Conservation (phyloP, 2,329 filamentous ascomycete genomes). For the Penicillium sp. region DNA sequence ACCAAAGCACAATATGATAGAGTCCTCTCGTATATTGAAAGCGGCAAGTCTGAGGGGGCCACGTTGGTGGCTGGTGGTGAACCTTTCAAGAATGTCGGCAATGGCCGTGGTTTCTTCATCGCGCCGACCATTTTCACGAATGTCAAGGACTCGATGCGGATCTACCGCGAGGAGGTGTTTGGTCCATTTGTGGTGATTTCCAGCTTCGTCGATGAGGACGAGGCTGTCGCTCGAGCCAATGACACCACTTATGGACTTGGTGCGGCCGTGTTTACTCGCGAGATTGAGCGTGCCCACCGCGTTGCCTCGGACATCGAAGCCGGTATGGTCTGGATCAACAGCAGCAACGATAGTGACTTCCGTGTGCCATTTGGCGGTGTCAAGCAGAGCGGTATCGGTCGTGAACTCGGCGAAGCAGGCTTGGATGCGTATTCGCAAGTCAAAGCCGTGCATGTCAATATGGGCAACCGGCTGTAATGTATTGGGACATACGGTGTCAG, state of each 20-base stretch:
- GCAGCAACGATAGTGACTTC: constrained; percentile 46
- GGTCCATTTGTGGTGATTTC: constrained; percentile 56
- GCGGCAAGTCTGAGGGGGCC: constrained; percentile 65
- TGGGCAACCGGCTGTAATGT: constrained; percentile 37
- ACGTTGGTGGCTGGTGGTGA: constrained; percentile 60
- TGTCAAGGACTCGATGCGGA: constrained; percentile 53
- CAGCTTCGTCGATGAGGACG: constrained; percentile 55
- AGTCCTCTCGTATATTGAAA: constrained; percentile 63
- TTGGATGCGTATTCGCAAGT: constrained; percentile 57
- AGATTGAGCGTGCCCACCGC: constrained; percentile 58
- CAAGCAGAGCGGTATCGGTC: constrained; percentile 58
- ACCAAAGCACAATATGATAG: constrained; percentile 39
- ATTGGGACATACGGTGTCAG: too few relatives aligned
- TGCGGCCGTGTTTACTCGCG: constrained; percentile 41
- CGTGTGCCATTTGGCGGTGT: constrained; percentile 57
- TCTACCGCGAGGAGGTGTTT: constrained; percentile 59
- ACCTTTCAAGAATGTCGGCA: constrained; percentile 48
- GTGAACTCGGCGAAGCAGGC: constrained; percentile 56
- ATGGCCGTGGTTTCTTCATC: constrained; percentile 61
- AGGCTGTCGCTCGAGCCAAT: constrained; percentile 54
- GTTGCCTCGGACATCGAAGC: constrained; percentile 54
- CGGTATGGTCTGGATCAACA: constrained; percentile 67
- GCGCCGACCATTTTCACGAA: constrained; percentile 54
- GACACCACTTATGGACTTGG: constrained; percentile 43
- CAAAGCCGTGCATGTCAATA: constrained; percentile 48